Conservation (phyloP, 148 eudicot species). For the Rhododendron simsii region DNA sequence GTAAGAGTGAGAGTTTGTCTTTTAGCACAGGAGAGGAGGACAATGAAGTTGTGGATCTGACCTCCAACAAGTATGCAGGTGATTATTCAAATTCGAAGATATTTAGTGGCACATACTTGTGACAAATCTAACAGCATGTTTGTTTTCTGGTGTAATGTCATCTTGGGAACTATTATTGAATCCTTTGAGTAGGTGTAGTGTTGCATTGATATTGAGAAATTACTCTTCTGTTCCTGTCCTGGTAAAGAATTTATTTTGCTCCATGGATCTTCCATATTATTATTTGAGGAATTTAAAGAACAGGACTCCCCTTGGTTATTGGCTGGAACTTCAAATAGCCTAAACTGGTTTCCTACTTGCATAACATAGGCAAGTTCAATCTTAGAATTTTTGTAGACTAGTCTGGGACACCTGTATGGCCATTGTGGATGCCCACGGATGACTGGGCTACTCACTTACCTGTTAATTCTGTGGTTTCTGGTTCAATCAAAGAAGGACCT, state of each 20-base stretch:
- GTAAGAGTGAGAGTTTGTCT: slow-evolving; percentile 71
- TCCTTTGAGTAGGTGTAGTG: not conserved
- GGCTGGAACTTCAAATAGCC: not conserved
- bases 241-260: not conserved
- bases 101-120: not conserved
- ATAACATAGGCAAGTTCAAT: not conserved
- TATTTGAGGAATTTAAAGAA: not conserved
- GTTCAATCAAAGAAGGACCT: not conserved
- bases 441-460: not conserved
- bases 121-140: not conserved
- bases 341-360: too few relatives aligned
- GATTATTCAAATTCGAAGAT: slow-evolving; percentile 12
- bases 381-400: not conserved
- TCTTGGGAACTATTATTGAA: not conserved
- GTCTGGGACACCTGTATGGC: not conserved
- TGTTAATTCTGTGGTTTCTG: not conserved
- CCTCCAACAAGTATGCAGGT: slow-evolving; percentile 99
- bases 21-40: slow-evolving; percentile 81
- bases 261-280: not conserved
- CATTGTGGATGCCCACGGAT: not conserved
- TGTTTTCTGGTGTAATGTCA: not conserved
- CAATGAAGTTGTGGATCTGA: slow-evolving; percentile 77
- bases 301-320: not conserved
- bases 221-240: not conserved
- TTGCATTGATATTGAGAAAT: not conserved